Conservation (phyloP, 1,139 yeast species). For the Taphrina betulina region DNA sequence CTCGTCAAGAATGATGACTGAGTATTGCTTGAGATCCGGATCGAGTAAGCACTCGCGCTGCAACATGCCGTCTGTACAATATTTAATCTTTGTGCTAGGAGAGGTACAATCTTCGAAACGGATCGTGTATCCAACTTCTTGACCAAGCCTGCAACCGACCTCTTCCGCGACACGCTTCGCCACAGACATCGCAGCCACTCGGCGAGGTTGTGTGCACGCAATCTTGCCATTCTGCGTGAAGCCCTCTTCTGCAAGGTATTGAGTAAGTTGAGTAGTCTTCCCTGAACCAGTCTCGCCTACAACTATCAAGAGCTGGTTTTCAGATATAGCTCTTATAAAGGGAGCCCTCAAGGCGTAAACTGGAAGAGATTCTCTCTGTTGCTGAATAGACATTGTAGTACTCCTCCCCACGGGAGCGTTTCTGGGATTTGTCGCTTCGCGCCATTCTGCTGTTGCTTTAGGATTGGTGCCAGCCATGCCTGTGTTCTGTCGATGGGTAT, state of each 20-base stretch:
- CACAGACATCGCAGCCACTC: conserved; percentile 95
- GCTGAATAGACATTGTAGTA: conserved; percentile 54
- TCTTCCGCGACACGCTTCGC: conserved; percentile 88
- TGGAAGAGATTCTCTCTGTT: conserved; percentile 65
- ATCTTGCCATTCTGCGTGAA: conserved; percentile 59
- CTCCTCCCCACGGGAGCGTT: conserved; percentile 57
- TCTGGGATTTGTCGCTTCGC: conserved; percentile 47
- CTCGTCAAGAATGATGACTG: conserved; percentile 90
- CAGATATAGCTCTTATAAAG: conserved; percentile 63
- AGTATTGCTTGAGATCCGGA: conserved; percentile 64
- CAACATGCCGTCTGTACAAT: conserved; percentile 78
- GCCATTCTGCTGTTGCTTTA: conserved; percentile 50
- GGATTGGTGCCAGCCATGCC: background rate
- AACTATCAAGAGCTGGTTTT: conserved; percentile 58
- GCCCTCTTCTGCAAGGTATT: conserved; percentile 78
- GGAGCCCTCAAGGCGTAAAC: conserved; percentile 67
- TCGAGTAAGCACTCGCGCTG: conserved; percentile 73
- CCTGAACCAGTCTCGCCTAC: conserved; percentile 98
- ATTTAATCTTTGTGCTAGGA: conserved; percentile 65
- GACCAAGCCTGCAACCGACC: conserved; percentile 67
- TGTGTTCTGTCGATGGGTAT: conserved; percentile 8
- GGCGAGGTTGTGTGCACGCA: conserved; percentile 92
- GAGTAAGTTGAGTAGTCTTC: conserved; percentile 90
- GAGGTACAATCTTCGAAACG: conserved; percentile 81
- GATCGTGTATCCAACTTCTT: conserved; percentile 81